These are phyloP conservation scores for Elaphomyces granulatus DNA, from an alignment of 495 filamentous ascomycete genomes.

Conservation along the genomic window DNA sequence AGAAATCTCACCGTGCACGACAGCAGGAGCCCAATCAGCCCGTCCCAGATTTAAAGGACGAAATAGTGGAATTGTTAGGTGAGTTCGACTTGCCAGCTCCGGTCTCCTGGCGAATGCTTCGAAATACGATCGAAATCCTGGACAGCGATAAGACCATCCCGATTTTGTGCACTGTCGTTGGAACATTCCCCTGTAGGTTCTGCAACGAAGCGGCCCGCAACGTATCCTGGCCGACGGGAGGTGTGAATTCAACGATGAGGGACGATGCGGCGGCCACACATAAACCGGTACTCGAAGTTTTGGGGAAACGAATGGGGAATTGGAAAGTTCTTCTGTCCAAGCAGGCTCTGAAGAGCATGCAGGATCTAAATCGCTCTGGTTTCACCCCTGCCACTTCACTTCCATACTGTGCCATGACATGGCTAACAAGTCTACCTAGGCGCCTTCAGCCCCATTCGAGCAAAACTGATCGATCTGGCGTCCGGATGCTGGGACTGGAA, in stretches of 20 bases:
- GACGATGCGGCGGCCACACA: background rate
- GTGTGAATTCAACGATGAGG: slow-evolving; percentile 3
- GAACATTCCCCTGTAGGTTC: slow-evolving; percentile 13
- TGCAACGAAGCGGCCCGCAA: no score
- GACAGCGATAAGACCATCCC: slow-evolving; percentile 1
- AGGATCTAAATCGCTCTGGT: slow-evolving; percentile 4
- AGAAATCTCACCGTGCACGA: slow-evolving; percentile 3
- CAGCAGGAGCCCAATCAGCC: background rate
- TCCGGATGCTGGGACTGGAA: slow-evolving; percentile 17
- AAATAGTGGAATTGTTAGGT: no score
- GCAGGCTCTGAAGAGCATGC: slow-evolving; percentile 16
- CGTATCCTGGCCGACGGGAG: no score
- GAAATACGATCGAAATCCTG: slow-evolving; percentile 5
- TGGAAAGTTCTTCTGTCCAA: slow-evolving; percentile 29
- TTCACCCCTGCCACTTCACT: no score
- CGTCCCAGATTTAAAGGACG: no score
- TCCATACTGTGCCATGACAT: no score
- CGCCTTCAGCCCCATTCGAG: slow-evolving; percentile 4
- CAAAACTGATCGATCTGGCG: slow-evolving; percentile 17
- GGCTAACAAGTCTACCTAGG: no score
- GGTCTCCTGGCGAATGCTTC: slow-evolving; percentile 2
- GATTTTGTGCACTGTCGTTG: slow-evolving; percentile 5
- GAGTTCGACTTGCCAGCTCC: no score
- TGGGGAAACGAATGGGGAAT: slow-evolving; percentile 18
- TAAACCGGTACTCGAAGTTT: slow-evolving; percentile 7